Conservation (phyloP, 2,329 filamentous ascomycete species). For the Sporothrix brunneoviolacea region DNA sequence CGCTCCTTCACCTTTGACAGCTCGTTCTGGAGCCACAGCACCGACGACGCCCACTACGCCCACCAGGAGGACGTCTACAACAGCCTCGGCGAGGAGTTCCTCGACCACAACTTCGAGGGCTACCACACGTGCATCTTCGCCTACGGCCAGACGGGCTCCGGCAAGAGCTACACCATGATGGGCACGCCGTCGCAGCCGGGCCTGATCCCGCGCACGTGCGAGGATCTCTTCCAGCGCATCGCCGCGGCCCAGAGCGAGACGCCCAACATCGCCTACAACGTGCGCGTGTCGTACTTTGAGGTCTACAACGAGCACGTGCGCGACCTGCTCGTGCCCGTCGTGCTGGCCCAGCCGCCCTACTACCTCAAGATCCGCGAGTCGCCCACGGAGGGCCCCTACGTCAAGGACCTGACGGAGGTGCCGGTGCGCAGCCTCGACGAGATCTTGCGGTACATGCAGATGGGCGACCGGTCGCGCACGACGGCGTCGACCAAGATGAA, state of each 20-base stretch:
- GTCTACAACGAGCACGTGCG: slow-evolving; percentile 98
- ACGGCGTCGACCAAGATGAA: slow-evolving; percentile 98
- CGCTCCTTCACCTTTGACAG: slow-evolving; percentile 81
- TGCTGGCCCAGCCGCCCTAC: slow-evolving; percentile 66
- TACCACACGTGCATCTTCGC: slow-evolving; percentile 99
- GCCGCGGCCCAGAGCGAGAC: slow-evolving; percentile 57
- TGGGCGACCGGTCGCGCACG: slow-evolving; percentile 81
- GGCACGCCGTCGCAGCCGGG: slow-evolving; percentile 93
- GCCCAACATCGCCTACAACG: slow-evolving; percentile 69
- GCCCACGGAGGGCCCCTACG: slow-evolving; percentile 93
- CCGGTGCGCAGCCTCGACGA: slow-evolving; percentile 74
- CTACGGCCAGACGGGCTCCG: slow-evolving; percentile 94
- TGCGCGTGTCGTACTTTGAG: slow-evolving; percentile 97
- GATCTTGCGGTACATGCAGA: slow-evolving; percentile 84
- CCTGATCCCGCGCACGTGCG: slow-evolving; percentile 94
- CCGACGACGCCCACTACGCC: slow-evolving; percentile 72
- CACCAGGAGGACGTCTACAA: slow-evolving; percentile 84
- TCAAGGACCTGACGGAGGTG: slow-evolving; percentile 93
- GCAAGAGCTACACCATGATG: slow-evolving; percentile 97
- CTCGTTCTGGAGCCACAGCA: slow-evolving; percentile 97
- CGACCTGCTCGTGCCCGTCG: slow-evolving; percentile 58
- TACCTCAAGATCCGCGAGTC: slow-evolving; percentile 94
- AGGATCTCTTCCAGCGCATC: slow-evolving; percentile 94
- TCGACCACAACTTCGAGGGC: slow-evolving; percentile 96
- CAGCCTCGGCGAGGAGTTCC: slow-evolving; percentile 79